These are phyloP conservation scores for Rhodomyrtus psidioides DNA, from an alignment of 441 rosid species.

Conservation along the genomic window DNA sequence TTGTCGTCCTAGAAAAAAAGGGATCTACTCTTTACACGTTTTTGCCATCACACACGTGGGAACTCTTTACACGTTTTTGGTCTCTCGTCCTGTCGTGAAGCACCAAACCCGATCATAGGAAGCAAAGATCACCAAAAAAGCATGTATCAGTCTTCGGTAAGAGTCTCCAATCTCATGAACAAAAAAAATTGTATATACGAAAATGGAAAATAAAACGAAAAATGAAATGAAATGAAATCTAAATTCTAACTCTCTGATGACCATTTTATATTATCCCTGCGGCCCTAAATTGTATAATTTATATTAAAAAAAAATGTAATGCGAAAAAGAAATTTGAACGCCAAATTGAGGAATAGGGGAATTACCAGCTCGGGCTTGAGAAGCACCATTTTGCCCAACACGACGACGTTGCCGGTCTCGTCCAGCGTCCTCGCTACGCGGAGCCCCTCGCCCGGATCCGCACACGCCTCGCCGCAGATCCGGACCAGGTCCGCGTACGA, in stretches of 20 bases:
- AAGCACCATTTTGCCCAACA: constrained; percentile 58
- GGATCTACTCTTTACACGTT: no score
- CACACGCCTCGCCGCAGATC: constrained; percentile 50
- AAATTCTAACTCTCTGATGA: background rate
- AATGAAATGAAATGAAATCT: background rate
- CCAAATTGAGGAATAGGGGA: background rate
- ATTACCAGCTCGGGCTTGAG: constrained; percentile 76
- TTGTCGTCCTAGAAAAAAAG: background rate
- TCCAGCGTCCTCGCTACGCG: constrained; percentile 53
- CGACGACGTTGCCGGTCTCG: constrained; percentile 75
- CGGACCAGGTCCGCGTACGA: constrained; percentile 48
- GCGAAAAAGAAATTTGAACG: background rate
- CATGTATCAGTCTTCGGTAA: constrained; percentile 63
- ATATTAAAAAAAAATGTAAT: background rate
- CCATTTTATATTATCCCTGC: background rate
- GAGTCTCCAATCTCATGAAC: background rate
- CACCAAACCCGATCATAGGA: background rate
- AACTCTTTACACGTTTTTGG: constrained; percentile 24
- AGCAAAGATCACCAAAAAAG: constrained; percentile 26
- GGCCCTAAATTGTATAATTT: background rate
- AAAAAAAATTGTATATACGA: background rate
- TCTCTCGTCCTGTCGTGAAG: constrained; percentile 59
- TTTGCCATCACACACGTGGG: constrained; percentile 35
- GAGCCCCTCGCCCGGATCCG: constrained; percentile 52
- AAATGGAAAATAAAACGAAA: background rate